Evolutionary conservation across 371 early-diverging fungal species (phyloP).

Genomic region (Lichtheimia ornata): DNA sequence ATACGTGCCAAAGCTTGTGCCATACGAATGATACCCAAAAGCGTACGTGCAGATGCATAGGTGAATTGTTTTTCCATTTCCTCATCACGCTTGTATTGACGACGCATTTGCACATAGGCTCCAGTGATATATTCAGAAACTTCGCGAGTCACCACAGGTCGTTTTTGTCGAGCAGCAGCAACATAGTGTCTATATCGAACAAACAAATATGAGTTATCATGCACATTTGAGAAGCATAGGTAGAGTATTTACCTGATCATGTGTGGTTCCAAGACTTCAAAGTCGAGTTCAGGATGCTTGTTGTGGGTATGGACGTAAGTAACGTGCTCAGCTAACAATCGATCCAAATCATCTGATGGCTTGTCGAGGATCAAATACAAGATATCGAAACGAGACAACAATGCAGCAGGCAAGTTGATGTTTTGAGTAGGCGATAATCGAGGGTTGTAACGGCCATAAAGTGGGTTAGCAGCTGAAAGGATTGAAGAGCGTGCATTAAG

Average conservation of each 20-base stretch:
- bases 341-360: constrained; percentile 74
- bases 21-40: constrained; percentile 92
- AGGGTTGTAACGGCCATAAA: constrained; percentile 85
- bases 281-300: constrained; percentile 71
- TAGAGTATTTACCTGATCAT: constrained; percentile 59
- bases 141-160: constrained; percentile 72
- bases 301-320: constrained; percentile 89
- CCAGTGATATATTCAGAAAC: constrained; percentile 88
- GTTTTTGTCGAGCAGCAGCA: constrained; percentile 75
- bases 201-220: constrained; percentile 4
- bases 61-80: constrained; percentile 61
- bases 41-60: constrained; percentile 77
- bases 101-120: constrained; percentile 83
- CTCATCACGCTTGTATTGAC: constrained; percentile 70
- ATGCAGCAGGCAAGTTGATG: constrained; percentile 95
- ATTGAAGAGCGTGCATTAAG: constrained; percentile 91
- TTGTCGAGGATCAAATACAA: constrained; percentile 89
- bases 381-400: constrained; percentile 97
- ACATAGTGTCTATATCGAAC: constrained; percentile 81
- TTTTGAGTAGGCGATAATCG: constrained; percentile 84
- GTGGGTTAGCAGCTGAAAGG: constrained; percentile 91
- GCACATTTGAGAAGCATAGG: neutral
- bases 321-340: constrained; percentile 86
- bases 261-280: constrained; percentile 65
- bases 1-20: constrained; percentile 91